Conservation (phyloP, 305 asterid species). For the Fraxinus velutina region DNA sequence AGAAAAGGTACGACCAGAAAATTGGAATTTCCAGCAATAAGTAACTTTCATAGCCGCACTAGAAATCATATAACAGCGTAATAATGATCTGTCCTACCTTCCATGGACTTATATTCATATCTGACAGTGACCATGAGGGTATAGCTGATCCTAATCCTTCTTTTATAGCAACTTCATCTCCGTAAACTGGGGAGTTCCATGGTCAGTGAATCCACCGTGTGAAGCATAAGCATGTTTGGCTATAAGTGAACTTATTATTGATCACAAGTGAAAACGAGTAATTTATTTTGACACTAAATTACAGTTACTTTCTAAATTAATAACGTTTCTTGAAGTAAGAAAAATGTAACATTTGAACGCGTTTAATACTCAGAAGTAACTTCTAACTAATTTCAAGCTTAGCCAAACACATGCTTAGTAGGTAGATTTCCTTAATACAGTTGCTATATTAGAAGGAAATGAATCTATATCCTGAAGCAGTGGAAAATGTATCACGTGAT, state of each 20-base stretch:
- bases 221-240: neutral
- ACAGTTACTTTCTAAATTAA: neutral
- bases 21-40: neutral
- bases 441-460: neutral
- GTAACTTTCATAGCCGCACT: neutral
- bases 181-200: neutral
- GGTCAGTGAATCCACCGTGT: neutral
- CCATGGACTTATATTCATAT: neutral
- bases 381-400: neutral
- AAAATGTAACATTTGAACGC: neutral
- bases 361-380: neutral
- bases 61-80: neutral
- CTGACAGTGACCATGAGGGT: neutral
- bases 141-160: neutral
- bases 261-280: neutral
- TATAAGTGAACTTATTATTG: neutral
- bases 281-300: neutral
- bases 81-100: neutral
- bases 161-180: neutral
- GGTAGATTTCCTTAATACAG: neutral
- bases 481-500: neutral
- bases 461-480: neutral
- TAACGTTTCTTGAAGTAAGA: neutral
- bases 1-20: constrained; percentile 53
- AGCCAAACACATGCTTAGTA: neutral